Base-by-base conservation (phyloP, 139 green algal species). In the Chlamydomonas asymmetrica region DNA sequence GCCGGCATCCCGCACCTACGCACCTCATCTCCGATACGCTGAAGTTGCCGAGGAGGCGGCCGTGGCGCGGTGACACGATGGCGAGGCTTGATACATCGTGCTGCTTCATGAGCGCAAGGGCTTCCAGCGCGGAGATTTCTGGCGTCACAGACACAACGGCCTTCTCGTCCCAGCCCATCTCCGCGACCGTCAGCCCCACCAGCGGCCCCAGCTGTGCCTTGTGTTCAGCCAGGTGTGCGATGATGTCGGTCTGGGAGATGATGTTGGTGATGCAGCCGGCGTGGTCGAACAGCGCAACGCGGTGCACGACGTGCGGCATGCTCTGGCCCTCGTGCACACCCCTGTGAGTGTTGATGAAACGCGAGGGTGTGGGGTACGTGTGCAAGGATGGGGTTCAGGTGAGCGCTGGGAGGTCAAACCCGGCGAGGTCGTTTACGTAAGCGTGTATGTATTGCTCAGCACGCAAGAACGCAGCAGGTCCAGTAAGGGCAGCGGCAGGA, bases 71-170 rank as follows among this genome's bases (percentile, higher is more conserved):
- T 52, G 67, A 16, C 65, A 88, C 57, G 29, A 85, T 80, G 27
- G 77, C 76, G 66, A 87, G 59, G 4, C 64, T 61, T n/a, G 54
- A 73, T 9, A 88, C 32, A 23, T 63, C 40, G 45, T 50, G 39
- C n/a, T 80, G 6, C 25, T 79, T 75, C 83, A 88, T 88, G 5
- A 87, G 69, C 41, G 78, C 57, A 84, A 92, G 87, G 40, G 88
- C 88, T 50, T 93, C 87, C 35, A 93, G 81, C 0, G 88, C 88
- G 7, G 80, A 76, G 2, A 81, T 83, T 35, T 91, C 87, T 20
- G 88, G 84, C 8, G 75, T 70, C 23, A 29, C 29, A 41, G 31
- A 2, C 31, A 52, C 27, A 37, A 75, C 68, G 38, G 6, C n/a
- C 68, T 74, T 60, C 40, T 45, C 31, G 57, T 65, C 73, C 84